Evolutionary conservation across 805 yeast species (phyloP).

Genomic region (Candida dendrica): DNA sequence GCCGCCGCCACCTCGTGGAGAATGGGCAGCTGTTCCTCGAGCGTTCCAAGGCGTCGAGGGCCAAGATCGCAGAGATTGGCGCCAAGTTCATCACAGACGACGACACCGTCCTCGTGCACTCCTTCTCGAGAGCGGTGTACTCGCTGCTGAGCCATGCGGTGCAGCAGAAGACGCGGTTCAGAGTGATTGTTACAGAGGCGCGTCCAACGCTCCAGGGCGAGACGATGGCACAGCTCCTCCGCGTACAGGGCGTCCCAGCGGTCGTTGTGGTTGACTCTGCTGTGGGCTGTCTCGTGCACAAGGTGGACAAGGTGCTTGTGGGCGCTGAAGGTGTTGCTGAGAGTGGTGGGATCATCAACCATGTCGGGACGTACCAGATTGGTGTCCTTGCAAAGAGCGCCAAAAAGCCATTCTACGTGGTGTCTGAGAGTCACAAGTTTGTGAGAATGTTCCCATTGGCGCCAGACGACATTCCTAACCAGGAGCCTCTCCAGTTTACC

Average conservation of each 20-base stretch:
- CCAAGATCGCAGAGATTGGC: conserved; percentile 82
- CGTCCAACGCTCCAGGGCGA: conserved; percentile 76
- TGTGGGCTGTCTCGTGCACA: conserved; percentile 86
- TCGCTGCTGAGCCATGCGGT: conserved; percentile 73
- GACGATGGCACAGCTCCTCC: conserved; percentile 60
- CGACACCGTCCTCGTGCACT: conserved; percentile 84
- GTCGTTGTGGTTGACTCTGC: conserved; percentile 86
- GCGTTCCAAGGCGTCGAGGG: conserved; percentile 86
- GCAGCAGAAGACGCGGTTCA: conserved; percentile 69
- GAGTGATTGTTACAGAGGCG: conserved; percentile 90
- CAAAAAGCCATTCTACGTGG: conserved; percentile 89
- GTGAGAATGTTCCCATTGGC: conserved; percentile 93
- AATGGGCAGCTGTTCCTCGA: conserved; percentile 89
- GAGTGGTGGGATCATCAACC: conserved; percentile 95
- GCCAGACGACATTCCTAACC: conserved; percentile 79
- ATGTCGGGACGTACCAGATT: conserved; percentile 89
- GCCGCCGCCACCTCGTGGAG: conserved; percentile 79
- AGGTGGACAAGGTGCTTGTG: conserved; percentile 86
- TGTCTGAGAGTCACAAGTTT: conserved; percentile 91
- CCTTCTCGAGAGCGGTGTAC: conserved; percentile 84
- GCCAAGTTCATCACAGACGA: conserved; percentile 87
- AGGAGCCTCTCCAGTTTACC: conserved; percentile 40
- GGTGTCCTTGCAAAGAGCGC: conserved; percentile 88
- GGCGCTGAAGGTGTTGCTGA: conserved; percentile 99
- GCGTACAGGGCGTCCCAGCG: conserved; percentile 75